Evolutionary conservation across 1,139 yeast genomes (phyloP), one percentile per base, ranked within the genome.

Genomic region (Blastobotrys raffinosifermentans): DNA sequence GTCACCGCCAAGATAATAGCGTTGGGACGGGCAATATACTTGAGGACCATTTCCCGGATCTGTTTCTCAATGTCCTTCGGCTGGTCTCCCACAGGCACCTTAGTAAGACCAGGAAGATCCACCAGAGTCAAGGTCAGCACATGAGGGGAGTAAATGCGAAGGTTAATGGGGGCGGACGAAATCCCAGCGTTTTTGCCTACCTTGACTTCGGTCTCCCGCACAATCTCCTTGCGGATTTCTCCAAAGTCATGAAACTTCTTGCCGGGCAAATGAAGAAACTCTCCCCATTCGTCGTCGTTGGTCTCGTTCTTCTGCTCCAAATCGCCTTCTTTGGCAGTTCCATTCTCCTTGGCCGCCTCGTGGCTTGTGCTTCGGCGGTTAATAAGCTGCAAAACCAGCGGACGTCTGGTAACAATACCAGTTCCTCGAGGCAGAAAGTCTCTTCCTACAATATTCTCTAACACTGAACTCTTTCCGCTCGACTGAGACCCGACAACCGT

Each of bases 21-120:
- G 59, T 91, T 91, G 42, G 97, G 97, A 61, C 87, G 89, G 25
- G 95, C 80, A 53, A 91, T 91, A 60, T 83, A 91, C 62, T 86
- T 86, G 73, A 91, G 72, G 43, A 91, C 72, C 97, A 91, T 91
- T 47, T 89, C 96, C 58, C 84, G 80, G 53, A 91, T 93, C 64
- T 85, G 96, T 48, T 76, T 80, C 69, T 91, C 99, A 49, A 91
- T 91, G 62, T 91, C 98, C 59, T 83, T 85, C 38, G 99, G 99
- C 65, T 91, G 99, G 62, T 91, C 98, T 33, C 99, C 99, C 35
- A 91, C 97, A n/a, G 99, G 98, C 29, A 93, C 98, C 63, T 91
- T 91, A 20, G 99, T 91, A 57, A 93, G 73, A 45, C 99, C 99
- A 10, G 99, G 99, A 53, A 91, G 73, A 70, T 91, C 99, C 30